A percentile compares a stretch with the other conserved stretches of the same genome.
These are phyloP conservation scores for Penicillium nordicum DNA, from an alignment of 2,329 filamentous ascomycete genomes.

Conservation along the genomic window DNA sequence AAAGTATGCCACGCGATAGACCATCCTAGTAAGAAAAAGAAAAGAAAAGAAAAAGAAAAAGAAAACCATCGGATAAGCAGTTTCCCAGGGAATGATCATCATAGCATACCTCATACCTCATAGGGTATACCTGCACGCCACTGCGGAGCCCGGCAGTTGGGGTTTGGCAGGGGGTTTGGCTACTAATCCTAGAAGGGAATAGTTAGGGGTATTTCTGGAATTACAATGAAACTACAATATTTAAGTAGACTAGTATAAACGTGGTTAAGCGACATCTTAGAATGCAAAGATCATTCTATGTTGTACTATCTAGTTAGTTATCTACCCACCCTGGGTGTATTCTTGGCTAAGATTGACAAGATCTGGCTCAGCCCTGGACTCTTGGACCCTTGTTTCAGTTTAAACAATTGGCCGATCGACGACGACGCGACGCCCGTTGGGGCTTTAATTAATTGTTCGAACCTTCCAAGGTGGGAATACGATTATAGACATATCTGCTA, in stretches of 20 bases:
- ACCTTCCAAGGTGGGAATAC: neutral
- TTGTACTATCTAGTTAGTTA: neutral
- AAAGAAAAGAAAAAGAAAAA: neutral
- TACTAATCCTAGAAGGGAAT: constrained; percentile 14
- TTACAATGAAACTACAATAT: neutral
- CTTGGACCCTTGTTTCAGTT: constrained; percentile 16
- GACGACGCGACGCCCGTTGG: constrained; percentile 10
- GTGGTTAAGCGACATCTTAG: neutral
- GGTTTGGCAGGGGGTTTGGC: constrained; percentile 7
- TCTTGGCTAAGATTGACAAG: constrained; percentile 10
- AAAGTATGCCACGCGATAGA: constrained; percentile 5
- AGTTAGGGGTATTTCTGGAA: neutral
- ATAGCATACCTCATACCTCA: neutral
- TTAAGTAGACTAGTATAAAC: neutral
- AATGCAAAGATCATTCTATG: neutral
- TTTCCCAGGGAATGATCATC: neutral
- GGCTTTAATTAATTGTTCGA: constrained; percentile 6
- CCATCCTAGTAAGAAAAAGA: neutral
- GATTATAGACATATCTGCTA: neutral
- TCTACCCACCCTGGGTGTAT: neutral
- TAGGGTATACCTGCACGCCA: constrained; percentile 1
- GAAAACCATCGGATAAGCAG: neutral
- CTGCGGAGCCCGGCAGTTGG: constrained; percentile 22
- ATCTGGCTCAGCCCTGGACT: constrained; percentile 22
- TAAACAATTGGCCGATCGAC: constrained; percentile 8